phyloP scores from a whole-genome alignment of 352 stramenopile species.

The Bremia lactucae region DNA sequence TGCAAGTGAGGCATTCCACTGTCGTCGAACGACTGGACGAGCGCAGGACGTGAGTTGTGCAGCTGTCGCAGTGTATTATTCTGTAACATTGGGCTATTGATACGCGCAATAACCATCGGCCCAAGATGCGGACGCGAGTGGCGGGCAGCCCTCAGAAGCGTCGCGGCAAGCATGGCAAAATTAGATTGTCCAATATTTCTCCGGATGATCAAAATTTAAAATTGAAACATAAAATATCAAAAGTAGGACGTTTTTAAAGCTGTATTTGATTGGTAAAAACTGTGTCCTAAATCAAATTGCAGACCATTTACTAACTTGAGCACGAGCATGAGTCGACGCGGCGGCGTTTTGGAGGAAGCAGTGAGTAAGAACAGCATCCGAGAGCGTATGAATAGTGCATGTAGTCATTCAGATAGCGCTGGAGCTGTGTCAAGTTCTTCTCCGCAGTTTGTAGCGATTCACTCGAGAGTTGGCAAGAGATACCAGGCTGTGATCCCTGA shows the following conservation, averaged over 20 bases:
- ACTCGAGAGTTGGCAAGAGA: constrained; percentile 67
- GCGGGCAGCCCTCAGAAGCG: constrained; percentile 11
- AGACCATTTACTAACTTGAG: constrained; percentile 15
- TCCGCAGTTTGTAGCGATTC: constrained; percentile 56
- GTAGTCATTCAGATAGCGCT: constrained; percentile 9
- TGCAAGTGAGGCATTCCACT: constrained; percentile 30
- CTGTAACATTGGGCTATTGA: constrained; percentile 9
- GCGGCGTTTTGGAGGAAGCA: constrained; percentile 9
- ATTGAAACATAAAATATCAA: background rate
- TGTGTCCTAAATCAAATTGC: background rate
- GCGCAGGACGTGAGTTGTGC: constrained; percentile 22
- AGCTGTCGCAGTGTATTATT: constrained; percentile 4
- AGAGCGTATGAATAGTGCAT: constrained; percentile 21
- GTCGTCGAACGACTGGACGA: constrained; percentile 33
- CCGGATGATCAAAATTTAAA: too few relatives aligned
- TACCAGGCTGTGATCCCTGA: constrained; percentile 70
- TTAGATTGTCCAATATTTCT: too few relatives aligned
- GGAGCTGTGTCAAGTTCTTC: background rate
- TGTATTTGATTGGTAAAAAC: constrained; percentile 6
- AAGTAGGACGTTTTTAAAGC: background rate
- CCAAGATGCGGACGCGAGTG: constrained; percentile 12
- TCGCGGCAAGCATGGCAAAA: constrained; percentile 20
- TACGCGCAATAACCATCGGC: background rate
- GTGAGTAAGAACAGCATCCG: constrained; percentile 4
- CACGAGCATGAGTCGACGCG: constrained; percentile 23